Percentiles rank a stretch among this genome's conserved stretches.
phyloP scores from a whole-genome alignment of 2,329 filamentous ascomycete species.

The Diplodia mutila region DNA sequence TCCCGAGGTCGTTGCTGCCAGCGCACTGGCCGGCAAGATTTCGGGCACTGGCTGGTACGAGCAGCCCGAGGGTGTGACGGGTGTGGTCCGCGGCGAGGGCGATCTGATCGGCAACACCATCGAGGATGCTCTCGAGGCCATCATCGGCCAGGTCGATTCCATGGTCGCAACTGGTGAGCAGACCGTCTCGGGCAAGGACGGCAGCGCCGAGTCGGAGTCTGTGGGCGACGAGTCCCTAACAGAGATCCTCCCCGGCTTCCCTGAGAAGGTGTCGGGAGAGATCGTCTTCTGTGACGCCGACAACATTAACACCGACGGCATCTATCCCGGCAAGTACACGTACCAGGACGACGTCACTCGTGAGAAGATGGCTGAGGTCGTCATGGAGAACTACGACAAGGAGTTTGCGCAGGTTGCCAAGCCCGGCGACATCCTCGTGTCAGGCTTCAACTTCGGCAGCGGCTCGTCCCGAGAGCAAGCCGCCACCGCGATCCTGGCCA shows the following conservation, averaged over 20 bases:
- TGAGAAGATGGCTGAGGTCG: conserved; percentile 83
- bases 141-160: conserved; percentile 70
- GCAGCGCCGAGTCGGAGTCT: conserved; percentile 35
- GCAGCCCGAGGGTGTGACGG: conserved; percentile 67
- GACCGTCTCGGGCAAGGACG: conserved; percentile 41
- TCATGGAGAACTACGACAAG: conserved; percentile 92
- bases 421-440: conserved; percentile 77
- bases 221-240: conserved; percentile 53
- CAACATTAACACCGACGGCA: conserved; percentile 89
- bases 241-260: conserved; percentile 83
- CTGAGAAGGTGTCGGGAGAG: conserved; percentile 79
- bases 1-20: conserved; percentile 90
- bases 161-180: conserved; percentile 61
- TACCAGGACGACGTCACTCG: conserved; percentile 82
- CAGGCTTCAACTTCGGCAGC: conserved; percentile 87
- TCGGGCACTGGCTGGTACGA: conserved; percentile 79
- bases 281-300: conserved; percentile 86
- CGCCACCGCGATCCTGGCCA: conserved; percentile 83
- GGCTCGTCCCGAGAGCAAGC: conserved; percentile 83
- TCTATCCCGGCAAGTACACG: conserved; percentile 90
- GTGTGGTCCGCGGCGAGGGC: conserved; percentile 73
- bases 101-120: conserved; percentile 67
- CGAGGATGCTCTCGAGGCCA: conserved; percentile 71
- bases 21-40: conserved; percentile 74
- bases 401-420: conserved; percentile 67